Conservation (phyloP, 306 rosid genomes). For the Begonia masoniana region DNA sequence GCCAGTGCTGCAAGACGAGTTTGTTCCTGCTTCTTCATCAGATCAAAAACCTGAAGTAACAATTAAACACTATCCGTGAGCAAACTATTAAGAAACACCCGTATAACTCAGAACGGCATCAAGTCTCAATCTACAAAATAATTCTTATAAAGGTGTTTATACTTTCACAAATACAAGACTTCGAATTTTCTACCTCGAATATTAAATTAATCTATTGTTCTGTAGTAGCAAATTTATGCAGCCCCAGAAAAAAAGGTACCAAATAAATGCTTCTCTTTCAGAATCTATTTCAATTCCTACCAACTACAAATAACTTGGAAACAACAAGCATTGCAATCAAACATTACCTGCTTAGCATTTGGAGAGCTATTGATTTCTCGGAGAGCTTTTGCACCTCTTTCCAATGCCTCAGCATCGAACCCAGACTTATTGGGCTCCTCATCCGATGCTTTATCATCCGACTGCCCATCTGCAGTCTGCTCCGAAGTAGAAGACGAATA, state of each 20-base stretch:
- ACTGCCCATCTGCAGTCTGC: conserved; percentile 23
- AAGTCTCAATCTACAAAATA: no score
- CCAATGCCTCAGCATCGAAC: conserved; percentile 73
- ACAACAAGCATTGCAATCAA: not conserved
- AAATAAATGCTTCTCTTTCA: no score
- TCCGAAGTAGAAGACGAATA: conserved; percentile 22
- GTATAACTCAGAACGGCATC: no score
- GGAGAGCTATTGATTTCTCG: conserved; percentile 65
- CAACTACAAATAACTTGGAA: no score
- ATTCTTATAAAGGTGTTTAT: no score
- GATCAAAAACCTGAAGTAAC: conserved; percentile 50
- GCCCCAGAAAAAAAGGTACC: no score
- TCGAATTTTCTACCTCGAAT: no score
- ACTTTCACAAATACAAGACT: no score
- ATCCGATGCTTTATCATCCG: conserved; percentile 32
- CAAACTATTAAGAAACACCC: no score
- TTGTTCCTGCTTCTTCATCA: conserved; percentile 77
- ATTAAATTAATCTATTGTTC: no score
- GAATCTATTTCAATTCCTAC: no score
- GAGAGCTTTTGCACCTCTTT: conserved; percentile 86
- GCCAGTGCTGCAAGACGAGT: conserved; percentile 63
- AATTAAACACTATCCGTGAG: conserved; percentile 2
- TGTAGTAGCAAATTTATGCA: no score
- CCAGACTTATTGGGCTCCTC: conserved; percentile 69
- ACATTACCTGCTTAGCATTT: conserved; percentile 44